Conservation (phyloP, 345 rosid genomes). For the Salix dunnii region DNA sequence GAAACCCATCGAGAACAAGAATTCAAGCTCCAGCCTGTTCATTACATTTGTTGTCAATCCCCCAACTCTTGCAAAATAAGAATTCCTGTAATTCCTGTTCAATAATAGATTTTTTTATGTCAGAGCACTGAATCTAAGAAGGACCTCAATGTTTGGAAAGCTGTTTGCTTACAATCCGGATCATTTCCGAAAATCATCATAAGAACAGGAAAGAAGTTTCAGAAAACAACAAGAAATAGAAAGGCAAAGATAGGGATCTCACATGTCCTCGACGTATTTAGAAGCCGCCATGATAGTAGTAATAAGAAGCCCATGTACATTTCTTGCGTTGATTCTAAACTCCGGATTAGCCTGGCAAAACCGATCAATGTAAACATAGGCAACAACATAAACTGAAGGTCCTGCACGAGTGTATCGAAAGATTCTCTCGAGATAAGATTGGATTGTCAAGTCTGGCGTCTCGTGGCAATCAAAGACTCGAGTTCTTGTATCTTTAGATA, state of each 20-base stretch:
- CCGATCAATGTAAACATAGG: constrained; percentile 83
- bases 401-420: constrained; percentile 78
- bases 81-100: constrained; percentile 76
- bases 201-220: neutral
- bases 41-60: constrained; percentile 67
- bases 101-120: neutral
- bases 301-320: constrained; percentile 76
- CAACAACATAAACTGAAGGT: constrained; percentile 83
- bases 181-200: neutral
- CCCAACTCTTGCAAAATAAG: constrained; percentile 77
- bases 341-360: constrained; percentile 72
- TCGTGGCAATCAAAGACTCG: constrained; percentile 66
- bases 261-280: constrained; percentile 89
- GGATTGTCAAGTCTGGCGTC: constrained; percentile 78
- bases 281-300: constrained; percentile 90
- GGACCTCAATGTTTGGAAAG: neutral
- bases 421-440: constrained; percentile 77
- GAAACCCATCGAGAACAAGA: constrained; percentile 84
- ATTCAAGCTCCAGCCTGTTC: constrained; percentile 72
- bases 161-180: neutral
- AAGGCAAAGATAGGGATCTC: constrained; percentile 25
- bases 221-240: neutral
- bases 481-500: constrained; percentile 33
- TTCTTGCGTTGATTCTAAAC: constrained; percentile 58
- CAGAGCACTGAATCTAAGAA: neutral